A percentile compares a stretch with the other conserved stretches of the same genome.
phyloP scores from a whole-genome alignment of 495 filamentous ascomycete species.

The Xylaria palmicola region DNA sequence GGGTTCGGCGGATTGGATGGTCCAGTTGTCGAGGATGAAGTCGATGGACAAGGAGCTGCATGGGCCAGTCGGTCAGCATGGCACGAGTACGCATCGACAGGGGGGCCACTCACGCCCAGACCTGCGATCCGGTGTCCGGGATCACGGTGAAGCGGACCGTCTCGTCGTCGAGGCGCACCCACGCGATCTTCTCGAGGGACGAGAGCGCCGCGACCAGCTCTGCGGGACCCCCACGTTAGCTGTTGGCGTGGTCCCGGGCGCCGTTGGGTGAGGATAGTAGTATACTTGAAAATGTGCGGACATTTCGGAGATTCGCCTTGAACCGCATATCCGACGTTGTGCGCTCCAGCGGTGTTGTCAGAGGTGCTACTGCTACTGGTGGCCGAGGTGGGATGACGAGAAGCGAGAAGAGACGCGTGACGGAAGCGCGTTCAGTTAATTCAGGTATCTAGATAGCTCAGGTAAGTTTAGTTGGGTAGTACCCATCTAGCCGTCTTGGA shows the following conservation, averaged over 20 bases:
- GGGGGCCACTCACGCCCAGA: constrained; percentile 94
- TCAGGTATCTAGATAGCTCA: too few species aligned
- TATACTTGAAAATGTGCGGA: constrained; percentile 73
- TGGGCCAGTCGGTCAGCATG: neutral
- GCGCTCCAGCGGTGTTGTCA: too few species aligned
- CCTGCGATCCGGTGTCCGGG: constrained; percentile 88
- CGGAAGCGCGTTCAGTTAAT: too few species aligned
- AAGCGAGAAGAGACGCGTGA: too few species aligned
- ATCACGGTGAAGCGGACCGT: constrained; percentile 92
- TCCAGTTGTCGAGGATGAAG: constrained; percentile 86
- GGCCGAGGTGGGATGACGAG: too few species aligned
- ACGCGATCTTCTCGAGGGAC: constrained; percentile 87
- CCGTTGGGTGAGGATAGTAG: neutral
- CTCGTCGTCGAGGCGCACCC: constrained; percentile 85
- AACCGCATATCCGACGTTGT: constrained; percentile 65
- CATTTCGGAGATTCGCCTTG: constrained; percentile 75
- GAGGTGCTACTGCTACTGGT: too few species aligned
- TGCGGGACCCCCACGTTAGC: constrained; percentile 34
- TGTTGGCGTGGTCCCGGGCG: neutral
- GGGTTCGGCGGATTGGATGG: constrained; percentile 74
- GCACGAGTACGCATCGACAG: too few species aligned
- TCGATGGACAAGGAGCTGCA: constrained; percentile 60
- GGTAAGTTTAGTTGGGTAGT: too few species aligned
- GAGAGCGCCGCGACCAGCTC: constrained; percentile 82
- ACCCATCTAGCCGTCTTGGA: too few species aligned